Evolutionary conservation across 2,329 filamentous ascomycete genomes (phyloP), one percentile per base, ranked within the genome.

Genomic region (Penicillium sp.): DNA sequence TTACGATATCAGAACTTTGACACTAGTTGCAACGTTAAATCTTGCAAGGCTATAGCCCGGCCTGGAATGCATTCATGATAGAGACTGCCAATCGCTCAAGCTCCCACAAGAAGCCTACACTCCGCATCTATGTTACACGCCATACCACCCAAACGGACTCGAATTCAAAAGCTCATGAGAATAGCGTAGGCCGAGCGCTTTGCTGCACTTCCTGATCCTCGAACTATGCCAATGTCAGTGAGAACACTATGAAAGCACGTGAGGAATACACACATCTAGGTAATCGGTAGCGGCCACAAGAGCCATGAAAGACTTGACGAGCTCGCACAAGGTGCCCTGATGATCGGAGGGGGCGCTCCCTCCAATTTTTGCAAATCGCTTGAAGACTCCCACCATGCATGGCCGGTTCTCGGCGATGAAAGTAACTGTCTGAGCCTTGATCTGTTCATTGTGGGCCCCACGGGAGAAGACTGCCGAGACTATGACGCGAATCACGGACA

Each of bases 321-420:
- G 73, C 62, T 93, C 90, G 44, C 84, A 81, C 34, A 95, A 76
- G 57, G 84, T 82, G 51, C 85, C 78, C 47, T 85, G 84, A 33
- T 85, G 76, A 39, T 74, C 69, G 12, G 74, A 71, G 31, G 70
- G 68, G 4, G 72, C 69, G 31, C 74, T 70, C 36, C 75, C 73
- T 16, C 88, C 88, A 51, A 95, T 88, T 44, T 89, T 89, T 0
- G 89, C 89, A 62, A 89, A 89, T 60, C 91, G 82, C 77, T 99
- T 99, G 65, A 99, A 89, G 18, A 95, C 86, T 42, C 91, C 88
- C 58, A 94, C 85, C 64, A 97, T 89, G 51, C 92, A 85, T 70
- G 87, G 85, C 56, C 93, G 82, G 70, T 96, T 90, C 59, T 94
- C 88, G 6, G 82, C 81, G 54, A 99, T 77, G 74, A 99, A 99